Percentiles rank a stretch among this genome's conserved stretches.
Conservation (phyloP, 108 stramenopile genomes). For the Bacterosira constricta region DNA sequence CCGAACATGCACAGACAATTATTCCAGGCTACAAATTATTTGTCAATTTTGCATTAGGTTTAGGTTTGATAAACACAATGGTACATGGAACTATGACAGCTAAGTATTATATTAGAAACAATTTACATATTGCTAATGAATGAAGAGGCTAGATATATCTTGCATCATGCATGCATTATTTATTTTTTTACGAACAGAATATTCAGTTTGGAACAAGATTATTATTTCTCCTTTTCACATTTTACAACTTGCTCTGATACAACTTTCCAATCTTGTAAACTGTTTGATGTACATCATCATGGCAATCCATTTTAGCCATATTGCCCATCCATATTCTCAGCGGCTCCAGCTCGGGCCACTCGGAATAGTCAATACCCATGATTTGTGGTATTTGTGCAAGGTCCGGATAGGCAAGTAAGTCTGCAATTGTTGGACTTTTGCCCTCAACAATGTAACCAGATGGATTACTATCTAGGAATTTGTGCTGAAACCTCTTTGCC, state of each 20-base stretch:
- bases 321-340: constrained; percentile 13
- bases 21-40: no score
- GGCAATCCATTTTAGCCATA: constrained; percentile 10
- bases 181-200: no score
- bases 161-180: no score
- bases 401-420: constrained; percentile 21
- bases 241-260: constrained; percentile 17
- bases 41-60: no score
- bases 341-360: constrained; percentile 10
- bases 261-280: constrained; percentile 17
- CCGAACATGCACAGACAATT: no score
- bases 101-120: no score
- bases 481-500: constrained; percentile 14
- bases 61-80: no score
- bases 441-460: constrained; percentile 1
- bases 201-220: no score
- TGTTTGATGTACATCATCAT: constrained; percentile 22
- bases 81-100: no score
- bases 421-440: constrained; percentile 12
- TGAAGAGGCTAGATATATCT: no score
- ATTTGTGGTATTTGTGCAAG: constrained; percentile 20
- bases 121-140: no score
- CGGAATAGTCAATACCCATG: constrained; percentile 8
- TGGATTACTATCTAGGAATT: constrained; percentile 1
- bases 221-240: no score